These are phyloP conservation scores for Amphichorda felina DNA, from an alignment of 2,329 filamentous ascomycete species.

Conservation along the genomic window DNA sequence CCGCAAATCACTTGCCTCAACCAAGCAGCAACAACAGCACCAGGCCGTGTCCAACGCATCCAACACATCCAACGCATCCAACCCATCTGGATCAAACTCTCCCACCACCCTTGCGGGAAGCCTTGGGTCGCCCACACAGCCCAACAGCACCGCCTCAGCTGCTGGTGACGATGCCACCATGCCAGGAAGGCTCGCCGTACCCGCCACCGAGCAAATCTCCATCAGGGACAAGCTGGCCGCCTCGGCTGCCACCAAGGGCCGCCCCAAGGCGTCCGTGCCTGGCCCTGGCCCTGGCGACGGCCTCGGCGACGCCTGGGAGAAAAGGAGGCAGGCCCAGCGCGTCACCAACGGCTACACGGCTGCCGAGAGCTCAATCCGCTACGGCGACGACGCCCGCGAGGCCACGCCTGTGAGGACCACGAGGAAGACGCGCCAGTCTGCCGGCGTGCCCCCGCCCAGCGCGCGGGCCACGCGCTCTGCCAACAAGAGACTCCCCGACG, in stretches of 20 bases:
- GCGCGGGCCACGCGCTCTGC: slow-evolving; percentile 35
- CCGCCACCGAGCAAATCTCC: slow-evolving; percentile 15
- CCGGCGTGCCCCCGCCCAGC: slow-evolving; percentile 18
- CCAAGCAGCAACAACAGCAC: slow-evolving; percentile 19
- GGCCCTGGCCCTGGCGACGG: slow-evolving; percentile 6
- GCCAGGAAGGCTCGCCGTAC: slow-evolving; percentile 24
- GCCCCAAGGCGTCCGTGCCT: slow-evolving; percentile 13
- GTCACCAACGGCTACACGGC: slow-evolving; percentile 22
- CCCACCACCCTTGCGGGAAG: slow-evolving; percentile 4
- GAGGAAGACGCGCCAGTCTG: slow-evolving; percentile 23
- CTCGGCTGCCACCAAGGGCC: slow-evolving; percentile 13
- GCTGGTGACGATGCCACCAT: slow-evolving; percentile 19
- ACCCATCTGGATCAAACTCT: slow-evolving; percentile 22
- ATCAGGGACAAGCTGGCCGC: slow-evolving; percentile 13
- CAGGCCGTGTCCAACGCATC: slow-evolving; percentile 17
- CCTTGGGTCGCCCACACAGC: slow-evolving; percentile 5
- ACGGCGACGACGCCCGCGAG: slow-evolving; percentile 12
- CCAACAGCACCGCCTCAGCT: background rate
- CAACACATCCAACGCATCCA: too few relatives aligned
- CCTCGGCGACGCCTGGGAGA: slow-evolving; percentile 18
- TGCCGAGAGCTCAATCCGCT: slow-evolving; percentile 26
- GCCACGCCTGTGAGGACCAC: slow-evolving; percentile 17
- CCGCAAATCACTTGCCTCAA: slow-evolving; percentile 25
- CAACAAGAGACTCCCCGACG: slow-evolving; percentile 42
- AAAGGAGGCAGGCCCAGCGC: slow-evolving; percentile 21